These are phyloP conservation scores for Carallia pectinifolia DNA, from an alignment of 345 rosid genomes.

Conservation along the genomic window DNA sequence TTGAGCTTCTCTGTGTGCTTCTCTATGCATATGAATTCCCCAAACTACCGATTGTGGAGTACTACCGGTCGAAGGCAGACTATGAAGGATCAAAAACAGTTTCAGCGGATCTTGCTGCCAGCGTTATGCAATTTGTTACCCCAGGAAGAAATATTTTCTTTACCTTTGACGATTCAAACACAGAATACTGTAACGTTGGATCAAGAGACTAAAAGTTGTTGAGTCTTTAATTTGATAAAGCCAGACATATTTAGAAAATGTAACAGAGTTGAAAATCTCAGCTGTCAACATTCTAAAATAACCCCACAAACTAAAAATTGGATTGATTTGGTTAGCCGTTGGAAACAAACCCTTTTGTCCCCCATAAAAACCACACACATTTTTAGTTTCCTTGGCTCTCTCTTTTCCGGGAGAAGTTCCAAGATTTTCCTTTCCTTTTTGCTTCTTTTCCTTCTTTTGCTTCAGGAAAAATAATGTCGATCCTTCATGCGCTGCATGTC, in stretches of 20 bases:
- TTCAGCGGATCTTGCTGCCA: constrained; percentile 73
- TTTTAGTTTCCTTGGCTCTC: constrained; percentile 36
- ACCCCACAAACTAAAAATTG: neutral
- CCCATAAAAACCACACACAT: neutral
- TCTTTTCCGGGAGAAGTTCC: constrained; percentile 51
- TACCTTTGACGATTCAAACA: neutral
- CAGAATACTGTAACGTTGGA: no score
- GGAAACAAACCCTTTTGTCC: neutral
- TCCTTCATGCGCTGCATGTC: constrained; percentile 9
- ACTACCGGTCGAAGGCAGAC: constrained; percentile 80
- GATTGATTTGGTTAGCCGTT: constrained; percentile 2
- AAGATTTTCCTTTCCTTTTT: neutral
- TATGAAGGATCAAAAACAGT: constrained; percentile 83
- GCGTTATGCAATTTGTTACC: constrained; percentile 45
- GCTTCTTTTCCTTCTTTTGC: neutral
- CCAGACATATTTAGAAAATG: neutral
- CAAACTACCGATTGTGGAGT: constrained; percentile 75
- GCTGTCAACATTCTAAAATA: constrained; percentile 9
- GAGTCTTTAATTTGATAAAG: no score
- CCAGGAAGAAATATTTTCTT: constrained; percentile 22
- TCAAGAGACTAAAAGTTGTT: no score
- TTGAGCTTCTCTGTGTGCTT: constrained; percentile 60
- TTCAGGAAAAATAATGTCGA: neutral
- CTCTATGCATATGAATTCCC: constrained; percentile 62
- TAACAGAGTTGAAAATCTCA: neutral